Evolutionary conservation across 2,329 filamentous ascomycete genomes (phyloP), one percentile per base, ranked within the genome.

Genomic region (Bertia moriformis): DNA sequence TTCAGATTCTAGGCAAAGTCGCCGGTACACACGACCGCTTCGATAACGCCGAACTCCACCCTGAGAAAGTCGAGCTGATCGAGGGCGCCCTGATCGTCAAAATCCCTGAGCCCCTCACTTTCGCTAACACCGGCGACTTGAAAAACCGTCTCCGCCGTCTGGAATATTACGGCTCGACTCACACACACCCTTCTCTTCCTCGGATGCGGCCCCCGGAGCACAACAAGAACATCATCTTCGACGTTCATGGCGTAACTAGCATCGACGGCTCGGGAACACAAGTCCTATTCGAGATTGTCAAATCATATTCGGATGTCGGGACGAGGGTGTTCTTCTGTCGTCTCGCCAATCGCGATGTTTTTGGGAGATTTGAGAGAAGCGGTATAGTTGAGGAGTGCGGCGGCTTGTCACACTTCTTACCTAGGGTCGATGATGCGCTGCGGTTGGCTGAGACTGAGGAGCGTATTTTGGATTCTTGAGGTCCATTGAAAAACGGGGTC

Each of bases 381-480:
- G 89, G 91, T 3, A 95, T 98, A 46, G 73, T 95, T 1, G 83
- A 85, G 1, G 66, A 83, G 39, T 83, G 81, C 42, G 89, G 89
- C 2, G 89, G 88, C 0, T 66, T 73, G 51, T 57, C 66, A 1
- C 78, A 91, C 49, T 94, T 95, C 57, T 82, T 93, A 5, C 67
- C 72, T 18, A 80, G 83, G 46, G 87, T 96, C 1, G 78, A 87
- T 39, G 83, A 93, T 54, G 91, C 91, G 2, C 58, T 98, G 48
- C 71, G 78, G 39, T 63, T 88, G 64, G 85, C 83, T 0, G 88
- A 95, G 60, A 65, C 76, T 7, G 79, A 85, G 54, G 71, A 75
- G 40, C 45, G 62, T 42, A 58, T 52, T 5, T 55, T 60, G 44
- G 60, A 59, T 38, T 52, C 48, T 37, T 51, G 22, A 33, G 39